Percentiles rank a stretch among this genome's conserved stretches.
Conservation (phyloP, 208 protist species). For the Herpetomonas tarakana region DNA sequence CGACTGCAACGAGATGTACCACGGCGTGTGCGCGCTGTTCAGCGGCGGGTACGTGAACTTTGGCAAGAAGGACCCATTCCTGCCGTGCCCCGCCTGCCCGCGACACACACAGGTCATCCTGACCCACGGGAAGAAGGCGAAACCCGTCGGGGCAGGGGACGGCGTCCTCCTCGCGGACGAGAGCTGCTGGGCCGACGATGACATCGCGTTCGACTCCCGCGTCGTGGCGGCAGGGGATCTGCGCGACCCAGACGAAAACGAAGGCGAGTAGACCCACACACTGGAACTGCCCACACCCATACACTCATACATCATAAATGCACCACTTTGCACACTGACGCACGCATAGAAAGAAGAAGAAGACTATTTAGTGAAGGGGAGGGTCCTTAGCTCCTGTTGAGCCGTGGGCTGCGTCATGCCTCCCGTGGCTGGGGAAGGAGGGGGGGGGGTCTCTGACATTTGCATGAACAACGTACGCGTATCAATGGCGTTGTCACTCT, state of each 20-base stretch:
- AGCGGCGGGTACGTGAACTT: slow-evolving; percentile 84
- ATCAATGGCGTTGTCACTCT: too few species aligned
- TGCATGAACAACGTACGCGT: too few species aligned
- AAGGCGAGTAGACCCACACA: slow-evolving; percentile 20
- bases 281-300: neutral
- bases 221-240: slow-evolving; percentile 72
- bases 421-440: too few species aligned
- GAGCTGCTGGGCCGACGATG: slow-evolving; percentile 70
- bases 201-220: slow-evolving; percentile 80
- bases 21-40: slow-evolving; percentile 77
- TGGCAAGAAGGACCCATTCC: slow-evolving; percentile 76
- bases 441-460: too few species aligned
- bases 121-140: slow-evolving; percentile 2
- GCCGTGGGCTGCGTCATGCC: too few species aligned
- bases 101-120: slow-evolving; percentile 72
- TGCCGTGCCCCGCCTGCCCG: slow-evolving; percentile 80
- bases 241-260: slow-evolving; percentile 84
- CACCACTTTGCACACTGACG: too few species aligned
- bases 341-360: too few species aligned
- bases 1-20: slow-evolving; percentile 78
- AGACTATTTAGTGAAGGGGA: too few species aligned
- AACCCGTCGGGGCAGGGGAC: slow-evolving; percentile 7
- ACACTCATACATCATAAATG: slow-evolving; percentile 1
- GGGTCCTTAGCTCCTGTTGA: too few species aligned
- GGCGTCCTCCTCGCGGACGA: slow-evolving; percentile 40